Evolutionary conservation across 805 yeast genomes (phyloP).

Genomic region (Zygosaccharomyces bailii): DNA sequence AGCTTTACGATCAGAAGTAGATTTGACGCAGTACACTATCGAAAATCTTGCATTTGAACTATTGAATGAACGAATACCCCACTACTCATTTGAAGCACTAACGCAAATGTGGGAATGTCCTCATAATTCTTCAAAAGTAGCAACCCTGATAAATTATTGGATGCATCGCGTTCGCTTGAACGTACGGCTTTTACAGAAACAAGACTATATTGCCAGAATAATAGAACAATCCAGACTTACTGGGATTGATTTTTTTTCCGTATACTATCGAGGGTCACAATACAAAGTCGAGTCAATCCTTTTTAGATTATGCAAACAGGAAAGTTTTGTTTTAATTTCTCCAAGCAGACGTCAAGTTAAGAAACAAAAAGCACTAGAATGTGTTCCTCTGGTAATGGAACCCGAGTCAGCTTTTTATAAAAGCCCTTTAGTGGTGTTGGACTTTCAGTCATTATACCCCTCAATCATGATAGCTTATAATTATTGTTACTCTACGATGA

Average conservation of each 20-base stretch:
- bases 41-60: slow-evolving; percentile 73
- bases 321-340: slow-evolving; percentile 66
- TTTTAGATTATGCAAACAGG: slow-evolving; percentile 68
- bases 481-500: slow-evolving; percentile 71
- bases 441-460: slow-evolving; percentile 92
- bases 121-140: slow-evolving; percentile 28
- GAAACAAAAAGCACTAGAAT: slow-evolving; percentile 79
- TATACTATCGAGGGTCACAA: slow-evolving; percentile 88
- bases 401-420: slow-evolving; percentile 82
- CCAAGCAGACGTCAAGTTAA: slow-evolving; percentile 81
- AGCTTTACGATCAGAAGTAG: slow-evolving; percentile 57
- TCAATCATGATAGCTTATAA: slow-evolving; percentile 89
- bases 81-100: slow-evolving; percentile 47
- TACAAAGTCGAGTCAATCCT: slow-evolving; percentile 87
- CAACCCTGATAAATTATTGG: slow-evolving; percentile 47
- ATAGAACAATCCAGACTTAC: slow-evolving; percentile 80
- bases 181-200: slow-evolving; percentile 48
- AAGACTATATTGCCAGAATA: slow-evolving; percentile 65
- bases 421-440: slow-evolving; percentile 85
- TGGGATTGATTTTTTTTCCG: slow-evolving; percentile 88
- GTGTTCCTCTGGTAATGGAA: slow-evolving; percentile 89
- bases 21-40: slow-evolving; percentile 62
- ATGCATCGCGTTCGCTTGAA: slow-evolving; percentile 43
- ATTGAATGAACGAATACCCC: slow-evolving; percentile 66
- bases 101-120: slow-evolving; percentile 43